Evolutionary conservation across 1,139 yeast species (phyloP).

Genomic region (Geotrichum macrosporum): DNA sequence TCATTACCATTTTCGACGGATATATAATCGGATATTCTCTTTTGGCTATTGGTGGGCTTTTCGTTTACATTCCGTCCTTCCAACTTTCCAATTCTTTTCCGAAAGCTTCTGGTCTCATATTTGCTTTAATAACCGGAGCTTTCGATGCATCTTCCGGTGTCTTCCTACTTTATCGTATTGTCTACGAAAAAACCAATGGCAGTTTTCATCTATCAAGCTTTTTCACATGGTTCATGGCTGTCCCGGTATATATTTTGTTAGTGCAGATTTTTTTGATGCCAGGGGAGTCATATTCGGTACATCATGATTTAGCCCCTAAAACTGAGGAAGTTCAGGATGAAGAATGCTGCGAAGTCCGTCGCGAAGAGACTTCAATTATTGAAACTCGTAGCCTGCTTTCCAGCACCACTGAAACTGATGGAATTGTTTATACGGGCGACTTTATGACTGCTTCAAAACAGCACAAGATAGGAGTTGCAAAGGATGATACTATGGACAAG

Average conservation of each 20-base stretch:
- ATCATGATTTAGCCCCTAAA: slow-evolving; percentile 51
- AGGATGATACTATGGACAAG: slow-evolving; percentile 40
- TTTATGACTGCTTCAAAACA: slow-evolving; percentile 15
- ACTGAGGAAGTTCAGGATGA: slow-evolving; percentile 25
- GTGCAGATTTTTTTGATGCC: slow-evolving; percentile 84
- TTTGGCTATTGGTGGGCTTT: slow-evolving; percentile 77
- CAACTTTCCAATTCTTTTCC: slow-evolving; percentile 75
- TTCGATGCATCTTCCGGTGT: slow-evolving; percentile 75
- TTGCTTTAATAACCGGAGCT: slow-evolving; percentile 72
- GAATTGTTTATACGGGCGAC: slow-evolving; percentile 17
- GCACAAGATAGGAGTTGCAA: slow-evolving; percentile 9
- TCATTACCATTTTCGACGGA: slow-evolving; percentile 47
- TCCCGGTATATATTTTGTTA: slow-evolving; percentile 66
- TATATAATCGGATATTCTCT: slow-evolving; percentile 60
- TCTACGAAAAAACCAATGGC: slow-evolving; percentile 47
- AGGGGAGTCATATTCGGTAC: slow-evolving; percentile 62
- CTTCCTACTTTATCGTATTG: slow-evolving; percentile 59
- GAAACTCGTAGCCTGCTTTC: slow-evolving; percentile 22
- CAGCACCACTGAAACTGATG: not conserved
- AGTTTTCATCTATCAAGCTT: slow-evolving; percentile 48
- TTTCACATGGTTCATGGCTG: slow-evolving; percentile 60
- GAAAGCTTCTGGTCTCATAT: slow-evolving; percentile 59
- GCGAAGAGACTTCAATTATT: slow-evolving; percentile 21
- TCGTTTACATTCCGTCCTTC: slow-evolving; percentile 70
- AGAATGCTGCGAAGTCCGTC: slow-evolving; percentile 18